These are phyloP conservation scores for Neurospora sp. DNA, from an alignment of 495 filamentous ascomycete genomes.

Conservation along the genomic window DNA sequence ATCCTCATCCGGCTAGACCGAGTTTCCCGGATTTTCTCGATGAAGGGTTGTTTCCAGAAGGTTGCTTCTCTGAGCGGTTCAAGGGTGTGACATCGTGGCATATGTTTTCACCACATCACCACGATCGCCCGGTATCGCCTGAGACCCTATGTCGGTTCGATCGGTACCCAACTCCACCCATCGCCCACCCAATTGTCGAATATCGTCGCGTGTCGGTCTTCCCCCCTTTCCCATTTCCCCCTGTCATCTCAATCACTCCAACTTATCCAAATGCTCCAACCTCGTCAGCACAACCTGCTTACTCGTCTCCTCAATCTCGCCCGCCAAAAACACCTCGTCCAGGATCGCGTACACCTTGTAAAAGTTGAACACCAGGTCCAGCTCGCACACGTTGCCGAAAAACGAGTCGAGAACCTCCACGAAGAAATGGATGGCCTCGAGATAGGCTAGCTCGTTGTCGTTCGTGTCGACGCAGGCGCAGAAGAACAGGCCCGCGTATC, in stretches of 20 bases:
- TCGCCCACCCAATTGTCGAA: too few relatives aligned
- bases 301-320: slow-evolving; percentile 96
- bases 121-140: too few relatives aligned
- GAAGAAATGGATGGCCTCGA: slow-evolving; percentile 98
- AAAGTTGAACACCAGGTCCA: slow-evolving; percentile 99
- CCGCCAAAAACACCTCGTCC: slow-evolving; percentile 89
- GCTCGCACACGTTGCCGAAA: slow-evolving; percentile 98
- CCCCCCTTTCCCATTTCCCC: neutral
- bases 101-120: too few relatives aligned
- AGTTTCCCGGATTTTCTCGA: too few relatives aligned
- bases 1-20: too few relatives aligned
- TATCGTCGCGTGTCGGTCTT: too few relatives aligned
- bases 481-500: slow-evolving; percentile 96
- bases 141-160: too few relatives aligned
- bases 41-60: too few relatives aligned
- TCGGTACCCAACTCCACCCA: too few relatives aligned
- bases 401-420: slow-evolving; percentile 97
- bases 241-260: slow-evolving; percentile 51
- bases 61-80: too few relatives aligned
- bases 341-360: slow-evolving; percentile 99
- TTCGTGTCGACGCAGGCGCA: slow-evolving; percentile 98
- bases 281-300: slow-evolving; percentile 95
- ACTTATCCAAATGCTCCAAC: slow-evolving; percentile 90
- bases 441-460: slow-evolving; percentile 94
- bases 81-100: too few relatives aligned